Base-by-base conservation (phyloP, 2,329 filamentous ascomycete genomes). In the Parasarocladium wereldwijsianum region DNA sequence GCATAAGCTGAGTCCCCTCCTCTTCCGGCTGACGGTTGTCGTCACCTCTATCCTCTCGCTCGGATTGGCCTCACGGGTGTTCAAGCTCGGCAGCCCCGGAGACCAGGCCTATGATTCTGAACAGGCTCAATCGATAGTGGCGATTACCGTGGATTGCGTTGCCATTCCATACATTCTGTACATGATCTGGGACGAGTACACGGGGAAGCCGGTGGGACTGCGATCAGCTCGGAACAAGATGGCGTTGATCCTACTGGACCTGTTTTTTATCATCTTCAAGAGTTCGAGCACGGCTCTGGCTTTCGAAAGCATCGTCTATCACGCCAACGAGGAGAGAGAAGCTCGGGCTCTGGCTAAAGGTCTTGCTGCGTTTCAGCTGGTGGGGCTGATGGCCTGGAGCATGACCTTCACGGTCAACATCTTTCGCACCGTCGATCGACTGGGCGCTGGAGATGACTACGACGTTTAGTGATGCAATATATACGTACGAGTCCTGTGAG, bases 231-330 rank as follows among this genome's bases (percentile, higher is more conserved):
- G 76, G 33, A 78, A 83, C 28, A 98, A 98, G 51, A 80, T 93
- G 39, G 74, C 81, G 10, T 70, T 98, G 29, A 81, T 96, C 36
- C 71, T 98, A 32, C 69, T 93, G 34, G 90, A 98, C 54, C 65
- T 98, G 4, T 76, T 94, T 45, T 98, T 98, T 50, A 93, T 98
- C 45, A 86, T 96, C 24, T 93, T 98, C 58, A 87, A 93, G 52
- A 85, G 86, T 4, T 85, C 86, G 30, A 96, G 93, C 55, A 69
- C 93, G 16, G 81, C 83, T 23, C 61, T 98, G 38, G 86, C 87
- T 2, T 93, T 94, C 49, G 80, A 83, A 47, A 79, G 83, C 7
- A 60, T 94, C 32, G 76, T 83, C 50, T 64, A 69, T 46, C 53
- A 65, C 45, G 52, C 57, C 30, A 39, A 51, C 8, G 43, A 45